Evolutionary conservation across 352 stramenopile genomes (phyloP).

Genomic region (Phytopythium chamaehyphon): DNA sequence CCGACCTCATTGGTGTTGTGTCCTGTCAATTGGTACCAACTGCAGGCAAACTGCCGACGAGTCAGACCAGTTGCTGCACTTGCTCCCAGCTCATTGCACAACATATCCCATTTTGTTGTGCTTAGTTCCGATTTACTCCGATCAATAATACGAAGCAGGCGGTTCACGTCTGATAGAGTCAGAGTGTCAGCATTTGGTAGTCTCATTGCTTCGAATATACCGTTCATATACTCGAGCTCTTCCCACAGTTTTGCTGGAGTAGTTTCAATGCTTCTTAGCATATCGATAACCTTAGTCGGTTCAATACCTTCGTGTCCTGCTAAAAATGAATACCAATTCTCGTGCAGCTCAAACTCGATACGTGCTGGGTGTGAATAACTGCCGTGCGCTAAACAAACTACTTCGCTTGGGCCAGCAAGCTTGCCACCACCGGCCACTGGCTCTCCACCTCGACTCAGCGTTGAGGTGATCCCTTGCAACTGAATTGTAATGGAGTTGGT

Average conservation of each 20-base stretch:
- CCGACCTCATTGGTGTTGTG: constrained; percentile 29
- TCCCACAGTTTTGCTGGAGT: constrained; percentile 38
- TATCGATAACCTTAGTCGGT: constrained; percentile 31
- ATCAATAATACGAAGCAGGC: constrained; percentile 26
- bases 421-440: not conserved
- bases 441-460: not conserved
- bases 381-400: not conserved
- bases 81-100: constrained; percentile 34
- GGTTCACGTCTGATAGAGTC: constrained; percentile 23
- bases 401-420: not conserved
- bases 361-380: constrained; percentile 7
- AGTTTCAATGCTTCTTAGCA: constrained; percentile 39
- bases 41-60: constrained; percentile 45
- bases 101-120: constrained; percentile 17
- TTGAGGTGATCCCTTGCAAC: not conserved
- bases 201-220: constrained; percentile 43
- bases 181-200: constrained; percentile 13
- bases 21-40: constrained; percentile 36
- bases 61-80: constrained; percentile 27
- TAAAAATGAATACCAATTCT: constrained; percentile 51
- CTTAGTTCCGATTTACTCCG: constrained; percentile 21
- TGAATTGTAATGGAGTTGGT: not conserved
- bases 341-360: constrained; percentile 34
- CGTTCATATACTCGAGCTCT: constrained; percentile 45
- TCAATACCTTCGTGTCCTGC: constrained; percentile 33